A percentile compares a stretch with the other conserved stretches of the same genome.
phyloP scores from a whole-genome alignment of 108 stramenopile genomes.

The Skeletonema potamos region DNA sequence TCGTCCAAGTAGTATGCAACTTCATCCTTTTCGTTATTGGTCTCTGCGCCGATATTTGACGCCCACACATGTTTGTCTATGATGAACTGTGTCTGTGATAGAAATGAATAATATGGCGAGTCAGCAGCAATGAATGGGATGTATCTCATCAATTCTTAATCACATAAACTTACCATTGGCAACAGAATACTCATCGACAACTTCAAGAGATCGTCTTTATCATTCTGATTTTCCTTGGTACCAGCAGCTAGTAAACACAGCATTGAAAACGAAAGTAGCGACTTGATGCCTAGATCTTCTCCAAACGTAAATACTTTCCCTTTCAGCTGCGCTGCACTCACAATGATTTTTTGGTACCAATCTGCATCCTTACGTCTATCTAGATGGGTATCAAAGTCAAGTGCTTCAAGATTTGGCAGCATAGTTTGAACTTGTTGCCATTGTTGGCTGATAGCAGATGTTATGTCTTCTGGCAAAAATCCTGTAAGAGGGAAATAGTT shows the following conservation, averaged over 20 bases:
- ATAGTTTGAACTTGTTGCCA: slow-evolving; percentile 51
- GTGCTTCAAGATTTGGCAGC: slow-evolving; percentile 45
- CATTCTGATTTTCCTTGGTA: slow-evolving; percentile 23
- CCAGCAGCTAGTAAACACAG: slow-evolving; percentile 53
- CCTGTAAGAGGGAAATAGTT: slow-evolving; percentile 8
- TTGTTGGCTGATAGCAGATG: slow-evolving; percentile 45
- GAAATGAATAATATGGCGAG: neutral
- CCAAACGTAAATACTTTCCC: slow-evolving; percentile 51
- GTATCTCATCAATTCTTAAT: neutral
- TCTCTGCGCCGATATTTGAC: slow-evolving; percentile 57
- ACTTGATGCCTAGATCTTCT: slow-evolving; percentile 58
- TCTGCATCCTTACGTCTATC: slow-evolving; percentile 29
- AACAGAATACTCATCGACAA: slow-evolving; percentile 65
- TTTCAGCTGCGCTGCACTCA: slow-evolving; percentile 30
- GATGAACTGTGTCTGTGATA: slow-evolving; percentile 39
- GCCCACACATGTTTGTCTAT: slow-evolving; percentile 61
- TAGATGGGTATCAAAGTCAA: slow-evolving; percentile 44
- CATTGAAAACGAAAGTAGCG: slow-evolving; percentile 61
- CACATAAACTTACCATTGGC: slow-evolving; percentile 61
- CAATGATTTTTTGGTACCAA: slow-evolving; percentile 54
- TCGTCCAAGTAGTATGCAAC: slow-evolving; percentile 34
- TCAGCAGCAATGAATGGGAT: neutral
- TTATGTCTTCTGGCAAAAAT: slow-evolving; percentile 27
- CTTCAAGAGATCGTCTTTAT: slow-evolving; percentile 34
- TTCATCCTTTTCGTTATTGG: slow-evolving; percentile 21